phyloP scores from a whole-genome alignment of 1,284 basidiomycete species.

The Austroboletus rostrupii region DNA sequence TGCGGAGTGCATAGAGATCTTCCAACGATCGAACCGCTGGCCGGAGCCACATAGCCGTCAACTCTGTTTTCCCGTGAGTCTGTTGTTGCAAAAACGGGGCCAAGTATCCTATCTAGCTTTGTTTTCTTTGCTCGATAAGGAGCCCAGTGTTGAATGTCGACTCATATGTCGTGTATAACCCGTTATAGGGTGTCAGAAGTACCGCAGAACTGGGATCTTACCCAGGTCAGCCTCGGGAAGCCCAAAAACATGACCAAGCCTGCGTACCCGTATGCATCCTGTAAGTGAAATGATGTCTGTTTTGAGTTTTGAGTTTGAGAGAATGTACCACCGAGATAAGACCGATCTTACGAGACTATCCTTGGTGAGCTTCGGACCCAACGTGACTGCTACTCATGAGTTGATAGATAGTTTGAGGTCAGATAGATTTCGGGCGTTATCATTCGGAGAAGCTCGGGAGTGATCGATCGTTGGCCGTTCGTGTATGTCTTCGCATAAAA shows the following conservation, averaged over 20 bases:
- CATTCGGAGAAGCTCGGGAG: no score
- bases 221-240: constrained; percentile 39
- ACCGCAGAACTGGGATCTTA: constrained; percentile 28
- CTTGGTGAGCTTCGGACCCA: constrained; percentile 28
- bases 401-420: constrained; percentile 44
- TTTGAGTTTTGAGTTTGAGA: no score
- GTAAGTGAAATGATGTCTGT: background rate
- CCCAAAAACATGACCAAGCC: constrained; percentile 47
- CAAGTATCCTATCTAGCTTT: constrained; percentile 32
- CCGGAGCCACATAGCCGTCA: constrained; percentile 34
- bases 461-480: no score
- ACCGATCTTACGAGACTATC: background rate
- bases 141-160: constrained; percentile 36
- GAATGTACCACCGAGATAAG: background rate
- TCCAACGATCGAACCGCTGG: constrained; percentile 36
- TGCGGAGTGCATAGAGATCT: constrained; percentile 31
- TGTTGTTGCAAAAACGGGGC: constrained; percentile 14
- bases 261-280: constrained; percentile 48
- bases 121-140: constrained; percentile 46
- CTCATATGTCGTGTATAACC: constrained; percentile 43
- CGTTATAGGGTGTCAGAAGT: constrained; percentile 43
- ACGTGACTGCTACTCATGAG: background rate
- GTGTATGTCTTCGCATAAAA: no score
- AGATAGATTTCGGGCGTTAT: constrained; percentile 10
- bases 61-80: background rate